Base-by-base conservation (phyloP, 768 basidiomycete genomes). In the Russula brevipes region DNA sequence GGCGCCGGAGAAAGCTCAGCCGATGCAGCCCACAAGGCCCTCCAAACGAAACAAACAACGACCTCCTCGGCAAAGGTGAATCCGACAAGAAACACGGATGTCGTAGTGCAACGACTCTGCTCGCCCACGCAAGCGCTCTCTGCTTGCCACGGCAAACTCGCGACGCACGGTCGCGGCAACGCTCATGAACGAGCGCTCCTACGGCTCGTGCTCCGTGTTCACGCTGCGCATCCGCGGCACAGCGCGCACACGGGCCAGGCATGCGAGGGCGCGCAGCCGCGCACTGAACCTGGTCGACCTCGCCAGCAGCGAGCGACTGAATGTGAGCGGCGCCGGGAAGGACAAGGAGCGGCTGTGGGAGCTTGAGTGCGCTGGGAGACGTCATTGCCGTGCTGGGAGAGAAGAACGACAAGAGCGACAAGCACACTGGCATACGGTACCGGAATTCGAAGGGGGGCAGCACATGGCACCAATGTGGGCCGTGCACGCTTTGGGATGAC, bases 121-220 rank as follows among this genome's bases (percentile, higher is more conserved):
- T 89, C 88, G 2, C 80, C 94, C 2, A 79, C 84, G 1, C 90
- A 95, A 73, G 94, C 81, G 84, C 14, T 76, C 82, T 0, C 82
- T 97, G 24, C 82, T 96, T 49, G 76, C 83, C 30, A 74, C 84
- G 31, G 94, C 94, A 3, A 87, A 93, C 69, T 85, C 85, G 1
- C 82, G 93, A 45, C 80, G 94, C 33, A 90, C 89, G 1, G 92
- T 95, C 1, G 94, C 94, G 0, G 87, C 93, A 9, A 97, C 94
- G 10, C 81, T 94, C 59, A 92, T 97, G 87, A 96, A 96, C 73
- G 94, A 96, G 75, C 88, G 94, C 58, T 93, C 90, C 0, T 94
- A 92, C 6, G 90, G 94, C 55, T 93, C 91, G 0, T 94, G 96
- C 68, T 94, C 91, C 5, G 92, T 97, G 12, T 97, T 97, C 72